A percentile compares a stretch with the other conserved stretches of the same genome.
Conservation (phyloP, 176 grass and related monocot genomes). For the Pontederia crassipes region DNA sequence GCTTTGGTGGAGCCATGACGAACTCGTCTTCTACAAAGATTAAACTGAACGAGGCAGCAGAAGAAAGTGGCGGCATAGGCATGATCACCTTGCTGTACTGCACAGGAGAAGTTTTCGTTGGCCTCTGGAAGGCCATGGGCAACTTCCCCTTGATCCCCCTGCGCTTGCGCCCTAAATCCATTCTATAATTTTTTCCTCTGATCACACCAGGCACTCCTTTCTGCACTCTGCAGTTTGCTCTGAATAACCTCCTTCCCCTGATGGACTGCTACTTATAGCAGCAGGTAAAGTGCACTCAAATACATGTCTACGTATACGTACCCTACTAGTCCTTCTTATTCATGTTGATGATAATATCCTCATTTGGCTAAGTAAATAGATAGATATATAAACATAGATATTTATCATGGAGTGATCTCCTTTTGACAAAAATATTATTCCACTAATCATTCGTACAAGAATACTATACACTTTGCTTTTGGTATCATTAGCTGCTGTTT, state of each 20-base stretch:
- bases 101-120: conserved; percentile 1
- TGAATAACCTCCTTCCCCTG: neutral
- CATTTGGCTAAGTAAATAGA: too few species aligned
- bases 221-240: neutral
- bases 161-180: neutral
- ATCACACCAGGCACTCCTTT: neutral
- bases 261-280: neutral
- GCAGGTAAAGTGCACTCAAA: neutral
- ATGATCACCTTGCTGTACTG: neutral
- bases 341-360: too few species aligned
- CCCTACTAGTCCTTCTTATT: too few species aligned
- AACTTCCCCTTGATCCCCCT: conserved; percentile 1
- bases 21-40: neutral
- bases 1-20: neutral
- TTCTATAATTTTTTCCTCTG: neutral
- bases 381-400: too few species aligned
- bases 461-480: too few species aligned
- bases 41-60: neutral
- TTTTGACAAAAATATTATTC: too few species aligned
- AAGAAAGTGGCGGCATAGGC: neutral
- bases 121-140: neutral
- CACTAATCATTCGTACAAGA: too few species aligned
- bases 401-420: too few species aligned
- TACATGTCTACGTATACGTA: neutral
- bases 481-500: too few species aligned